phyloP scores from a whole-genome alignment of 768 basidiomycete genomes.

The Gloeopeniophorella convolvens region DNA sequence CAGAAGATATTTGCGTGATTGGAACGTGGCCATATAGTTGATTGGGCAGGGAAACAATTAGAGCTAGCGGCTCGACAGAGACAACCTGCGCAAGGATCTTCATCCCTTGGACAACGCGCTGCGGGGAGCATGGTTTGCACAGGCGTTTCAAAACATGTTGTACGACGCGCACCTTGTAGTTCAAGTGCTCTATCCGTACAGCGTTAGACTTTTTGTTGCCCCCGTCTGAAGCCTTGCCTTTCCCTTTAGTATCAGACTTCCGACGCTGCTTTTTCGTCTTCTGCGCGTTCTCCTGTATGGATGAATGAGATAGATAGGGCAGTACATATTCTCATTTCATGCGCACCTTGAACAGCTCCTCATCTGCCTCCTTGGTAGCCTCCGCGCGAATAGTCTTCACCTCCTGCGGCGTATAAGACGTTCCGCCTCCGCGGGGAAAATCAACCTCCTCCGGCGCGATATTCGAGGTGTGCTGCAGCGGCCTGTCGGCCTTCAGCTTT shows the following conservation, averaged over 20 bases:
- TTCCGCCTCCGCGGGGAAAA: conserved; percentile 95
- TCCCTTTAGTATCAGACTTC: conserved; percentile 38
- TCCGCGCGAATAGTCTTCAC: conserved; percentile 82
- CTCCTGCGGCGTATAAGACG: conserved; percentile 80
- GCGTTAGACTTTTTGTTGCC: conserved; percentile 41
- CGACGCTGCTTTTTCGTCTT: conserved; percentile 41
- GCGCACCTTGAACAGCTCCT: conserved; percentile 65
- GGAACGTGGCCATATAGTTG: conserved; percentile 92
- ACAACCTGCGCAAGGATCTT: conserved; percentile 85
- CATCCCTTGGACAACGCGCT: conserved; percentile 81
- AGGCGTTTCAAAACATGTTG: neutral
- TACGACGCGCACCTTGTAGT: conserved; percentile 72
- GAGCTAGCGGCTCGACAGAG: conserved; percentile 78
- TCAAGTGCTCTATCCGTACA: conserved; percentile 83
- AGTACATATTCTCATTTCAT: no score
- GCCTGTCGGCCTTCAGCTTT: conserved; percentile 24
- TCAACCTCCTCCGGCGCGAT: conserved; percentile 67
- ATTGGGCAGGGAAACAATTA: conserved; percentile 92
- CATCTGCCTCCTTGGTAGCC: conserved; percentile 76
- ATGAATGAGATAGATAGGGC: no score
- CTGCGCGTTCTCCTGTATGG: conserved; percentile 24
- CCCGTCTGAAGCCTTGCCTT: conserved; percentile 28
- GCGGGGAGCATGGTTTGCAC: conserved; percentile 8
- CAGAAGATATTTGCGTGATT: conserved; percentile 83
- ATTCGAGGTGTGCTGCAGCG: conserved; percentile 32